Evolutionary conservation across 352 stramenopile species (phyloP).

Genomic region (Globisporangium canariense): DNA sequence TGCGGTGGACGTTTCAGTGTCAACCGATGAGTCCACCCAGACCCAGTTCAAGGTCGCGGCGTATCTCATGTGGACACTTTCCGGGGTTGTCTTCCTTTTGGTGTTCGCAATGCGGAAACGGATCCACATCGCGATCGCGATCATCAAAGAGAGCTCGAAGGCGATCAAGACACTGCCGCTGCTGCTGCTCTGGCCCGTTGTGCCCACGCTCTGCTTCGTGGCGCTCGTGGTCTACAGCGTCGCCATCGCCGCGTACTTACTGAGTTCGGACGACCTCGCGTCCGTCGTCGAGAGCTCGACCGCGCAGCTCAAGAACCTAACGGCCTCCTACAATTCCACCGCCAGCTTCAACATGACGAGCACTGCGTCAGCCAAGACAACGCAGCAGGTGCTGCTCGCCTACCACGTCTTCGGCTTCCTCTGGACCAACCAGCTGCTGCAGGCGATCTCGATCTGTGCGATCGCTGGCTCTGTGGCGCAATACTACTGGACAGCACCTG

Average conservation of each 20-base stretch:
- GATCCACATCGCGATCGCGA: conserved; percentile 62
- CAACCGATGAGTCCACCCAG: conserved; percentile 33
- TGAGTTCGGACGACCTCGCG: conserved; percentile 54
- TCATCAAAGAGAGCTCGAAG: conserved; percentile 67
- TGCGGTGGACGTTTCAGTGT: conserved; percentile 19
- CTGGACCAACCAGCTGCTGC: conserved; percentile 95
- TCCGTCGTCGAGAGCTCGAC: conserved; percentile 25
- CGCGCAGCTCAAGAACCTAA: conserved; percentile 25
- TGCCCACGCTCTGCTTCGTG: conserved; percentile 55
- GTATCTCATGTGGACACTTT: conserved; percentile 56
- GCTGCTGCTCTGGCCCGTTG: conserved; percentile 57
- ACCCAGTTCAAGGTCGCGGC: conserved; percentile 63
- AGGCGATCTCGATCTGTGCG: conserved; percentile 93
- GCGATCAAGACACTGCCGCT: conserved; percentile 57
- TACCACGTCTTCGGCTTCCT: conserved; percentile 95
- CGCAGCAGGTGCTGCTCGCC: conserved; percentile 53
- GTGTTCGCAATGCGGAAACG: conserved; percentile 68
- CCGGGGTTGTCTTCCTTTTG: conserved; percentile 46
- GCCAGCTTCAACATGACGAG: conserved; percentile 18
- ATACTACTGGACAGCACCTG: conserved; percentile 89
- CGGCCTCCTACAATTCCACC: conserved; percentile 32
- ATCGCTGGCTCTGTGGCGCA: conserved; percentile 89
- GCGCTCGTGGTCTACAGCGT: conserved; percentile 56
- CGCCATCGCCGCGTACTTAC: conserved; percentile 47
- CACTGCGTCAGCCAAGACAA: conserved; percentile 32